Evolutionary conservation across 345 rosid species (phyloP).

Genomic region (Excoecaria agallocha): DNA sequence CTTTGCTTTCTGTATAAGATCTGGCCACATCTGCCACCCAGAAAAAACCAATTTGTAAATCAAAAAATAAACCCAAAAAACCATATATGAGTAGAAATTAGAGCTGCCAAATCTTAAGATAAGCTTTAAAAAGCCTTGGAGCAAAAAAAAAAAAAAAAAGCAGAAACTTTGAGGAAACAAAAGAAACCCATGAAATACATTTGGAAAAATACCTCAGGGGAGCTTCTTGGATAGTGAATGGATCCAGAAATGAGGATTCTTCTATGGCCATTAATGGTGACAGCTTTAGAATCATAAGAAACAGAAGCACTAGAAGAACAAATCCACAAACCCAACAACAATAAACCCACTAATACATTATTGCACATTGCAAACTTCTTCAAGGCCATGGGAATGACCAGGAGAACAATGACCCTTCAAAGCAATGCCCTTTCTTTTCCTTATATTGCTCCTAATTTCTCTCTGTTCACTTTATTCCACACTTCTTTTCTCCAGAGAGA

Average conservation of each 20-base stretch:
- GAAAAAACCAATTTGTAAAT: slow-evolving; percentile 14
- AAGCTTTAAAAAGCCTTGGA: background rate
- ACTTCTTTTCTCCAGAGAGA: slow-evolving; percentile 34
- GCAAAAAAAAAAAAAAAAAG: slow-evolving; percentile 4
- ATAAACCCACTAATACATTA: slow-evolving; percentile 32
- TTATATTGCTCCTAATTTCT: slow-evolving; percentile 13
- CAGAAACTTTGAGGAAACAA: slow-evolving; percentile 14
- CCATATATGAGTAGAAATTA: slow-evolving; percentile 1
- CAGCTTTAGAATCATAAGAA: slow-evolving; percentile 76
- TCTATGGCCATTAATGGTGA: slow-evolving; percentile 80
- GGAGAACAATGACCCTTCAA: slow-evolving; percentile 17
- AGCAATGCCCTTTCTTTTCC: slow-evolving; percentile 29
- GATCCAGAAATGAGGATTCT: slow-evolving; percentile 97
- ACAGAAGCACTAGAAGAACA: slow-evolving; percentile 63
- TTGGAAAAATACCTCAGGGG: slow-evolving; percentile 73
- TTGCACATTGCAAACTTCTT: slow-evolving; percentile 46
- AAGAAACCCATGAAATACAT: slow-evolving; percentile 26
- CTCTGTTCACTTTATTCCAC: slow-evolving; percentile 39
- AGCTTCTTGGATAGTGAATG: slow-evolving; percentile 97
- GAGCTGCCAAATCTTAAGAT: slow-evolving; percentile 21
- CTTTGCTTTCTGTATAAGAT: slow-evolving; percentile 89
- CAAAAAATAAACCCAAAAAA: background rate
- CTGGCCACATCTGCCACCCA: slow-evolving; percentile 92
- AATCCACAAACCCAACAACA: slow-evolving; percentile 36
- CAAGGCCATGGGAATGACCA: slow-evolving; percentile 32